These are phyloP conservation scores for Camellia oleifera DNA, from an alignment of 179 eudicot genomes.

Conservation along the genomic window DNA sequence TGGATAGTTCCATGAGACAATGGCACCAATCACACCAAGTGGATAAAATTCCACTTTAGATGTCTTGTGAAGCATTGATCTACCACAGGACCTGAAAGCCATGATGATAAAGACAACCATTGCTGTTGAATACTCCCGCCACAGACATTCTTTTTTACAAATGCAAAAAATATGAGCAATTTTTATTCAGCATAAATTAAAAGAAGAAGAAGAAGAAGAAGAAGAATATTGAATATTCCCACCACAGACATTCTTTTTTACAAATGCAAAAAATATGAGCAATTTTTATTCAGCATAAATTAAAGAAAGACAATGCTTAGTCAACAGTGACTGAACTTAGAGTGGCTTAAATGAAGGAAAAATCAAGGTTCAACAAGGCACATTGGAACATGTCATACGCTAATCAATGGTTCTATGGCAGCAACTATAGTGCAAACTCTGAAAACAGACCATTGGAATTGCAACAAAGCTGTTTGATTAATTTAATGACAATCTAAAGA, in stretches of 20 bases:
- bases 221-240: neutral
- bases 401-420: neutral
- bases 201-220: no score
- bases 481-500: neutral
- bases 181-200: neutral
- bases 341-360: neutral
- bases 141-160: neutral
- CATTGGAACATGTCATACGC: neutral
- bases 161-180: neutral
- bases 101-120: constrained; percentile 9
- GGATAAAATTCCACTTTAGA: constrained; percentile 95
- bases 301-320: neutral
- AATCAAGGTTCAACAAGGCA: neutral
- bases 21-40: constrained; percentile 94
- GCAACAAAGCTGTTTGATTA: neutral
- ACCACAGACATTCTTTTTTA: neutral
- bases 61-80: constrained; percentile 95
- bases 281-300: neutral
- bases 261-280: neutral
- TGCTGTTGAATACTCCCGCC: neutral
- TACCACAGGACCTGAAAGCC: constrained; percentile 73
- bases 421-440: neutral
- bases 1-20: constrained; percentile 99
- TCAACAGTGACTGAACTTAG: neutral
- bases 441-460: neutral